Evolutionary conservation across 2,329 filamentous ascomycete genomes (phyloP).

Genomic region (Pseudomassariella vexata): DNA sequence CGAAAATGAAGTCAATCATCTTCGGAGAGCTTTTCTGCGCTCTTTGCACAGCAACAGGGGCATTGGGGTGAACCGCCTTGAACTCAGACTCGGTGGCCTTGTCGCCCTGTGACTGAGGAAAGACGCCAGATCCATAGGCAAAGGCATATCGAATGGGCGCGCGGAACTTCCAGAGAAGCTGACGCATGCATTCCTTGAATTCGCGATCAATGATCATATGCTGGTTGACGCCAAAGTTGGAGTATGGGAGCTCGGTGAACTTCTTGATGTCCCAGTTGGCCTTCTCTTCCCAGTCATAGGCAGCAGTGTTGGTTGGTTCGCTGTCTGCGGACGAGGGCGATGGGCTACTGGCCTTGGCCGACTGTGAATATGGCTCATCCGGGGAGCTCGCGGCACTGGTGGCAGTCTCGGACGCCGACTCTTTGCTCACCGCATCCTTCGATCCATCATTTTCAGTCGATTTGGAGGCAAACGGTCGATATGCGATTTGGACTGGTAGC

Average conservation of each 20-base stretch:
- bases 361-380: conserved; percentile 17
- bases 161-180: conserved; percentile 84
- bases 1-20: conserved; percentile 98
- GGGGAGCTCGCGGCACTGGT: conserved; percentile 16
- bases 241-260: conserved; percentile 71
- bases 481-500: too few relatives aligned
- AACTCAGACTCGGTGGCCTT: conserved; percentile 51
- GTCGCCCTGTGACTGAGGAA: conserved; percentile 61
- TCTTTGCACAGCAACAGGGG: conserved; percentile 73
- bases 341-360: conserved; percentile 5
- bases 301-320: conserved; percentile 12
- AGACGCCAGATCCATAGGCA: conserved; percentile 95
- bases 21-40: conserved; percentile 85
- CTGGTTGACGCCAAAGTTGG: conserved; percentile 89
- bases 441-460: conserved; percentile 10
- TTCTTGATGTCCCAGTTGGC: conserved; percentile 64
- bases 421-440: conserved; percentile 14
- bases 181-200: conserved; percentile 83
- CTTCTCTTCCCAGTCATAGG: conserved; percentile 67
- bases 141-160: conserved; percentile 95
- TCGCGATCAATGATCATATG: conserved; percentile 94
- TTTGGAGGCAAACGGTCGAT: too few relatives aligned
- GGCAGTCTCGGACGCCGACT: conserved; percentile 19
- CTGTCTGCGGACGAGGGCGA: conserved; percentile 17
- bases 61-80: conserved; percentile 70